These are phyloP conservation scores for Ceratocystis harringtonii DNA, from an alignment of 2,329 filamentous ascomycete genomes.

Conservation along the genomic window DNA sequence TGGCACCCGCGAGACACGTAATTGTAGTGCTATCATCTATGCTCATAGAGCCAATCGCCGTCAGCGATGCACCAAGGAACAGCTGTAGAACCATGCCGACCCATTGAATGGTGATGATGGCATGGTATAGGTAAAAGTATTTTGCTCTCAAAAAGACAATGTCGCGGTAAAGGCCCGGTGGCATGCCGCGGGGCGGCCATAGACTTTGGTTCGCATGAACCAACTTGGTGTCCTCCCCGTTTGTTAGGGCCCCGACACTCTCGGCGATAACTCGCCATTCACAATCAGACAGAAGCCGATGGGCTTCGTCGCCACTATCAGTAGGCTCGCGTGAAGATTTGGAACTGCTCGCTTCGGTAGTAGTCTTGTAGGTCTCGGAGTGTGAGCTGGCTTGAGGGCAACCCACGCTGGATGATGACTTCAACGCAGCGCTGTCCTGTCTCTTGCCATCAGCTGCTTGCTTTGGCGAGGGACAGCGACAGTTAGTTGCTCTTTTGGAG, in stretches of 20 bases:
- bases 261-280: slow-evolving; percentile 15
- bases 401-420: not conserved
- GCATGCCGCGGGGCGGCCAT: slow-evolving; percentile 35
- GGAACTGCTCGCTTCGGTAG: too few relatives aligned
- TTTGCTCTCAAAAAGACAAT: slow-evolving; percentile 31
- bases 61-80: slow-evolving; percentile 34
- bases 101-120: slow-evolving; percentile 31
- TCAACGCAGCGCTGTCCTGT: not conserved
- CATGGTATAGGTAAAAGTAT: slow-evolving; percentile 31
- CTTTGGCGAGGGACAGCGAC: not conserved
- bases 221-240: slow-evolving; percentile 27
- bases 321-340: not conserved
- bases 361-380: too few relatives aligned
- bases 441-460: not conserved
- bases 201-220: slow-evolving; percentile 29
- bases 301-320: not conserved
- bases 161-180: slow-evolving; percentile 35
- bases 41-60: slow-evolving; percentile 34
- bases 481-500: not conserved
- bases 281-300: slow-evolving; percentile 12
- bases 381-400: not conserved
- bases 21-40: slow-evolving; percentile 28
- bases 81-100: slow-evolving; percentile 35
- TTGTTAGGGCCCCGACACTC: slow-evolving; percentile 13
- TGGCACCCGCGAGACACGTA: slow-evolving; percentile 35